These are phyloP conservation scores for Erucastrum elatum DNA, from an alignment of 345 rosid genomes.

Conservation along the genomic window DNA sequence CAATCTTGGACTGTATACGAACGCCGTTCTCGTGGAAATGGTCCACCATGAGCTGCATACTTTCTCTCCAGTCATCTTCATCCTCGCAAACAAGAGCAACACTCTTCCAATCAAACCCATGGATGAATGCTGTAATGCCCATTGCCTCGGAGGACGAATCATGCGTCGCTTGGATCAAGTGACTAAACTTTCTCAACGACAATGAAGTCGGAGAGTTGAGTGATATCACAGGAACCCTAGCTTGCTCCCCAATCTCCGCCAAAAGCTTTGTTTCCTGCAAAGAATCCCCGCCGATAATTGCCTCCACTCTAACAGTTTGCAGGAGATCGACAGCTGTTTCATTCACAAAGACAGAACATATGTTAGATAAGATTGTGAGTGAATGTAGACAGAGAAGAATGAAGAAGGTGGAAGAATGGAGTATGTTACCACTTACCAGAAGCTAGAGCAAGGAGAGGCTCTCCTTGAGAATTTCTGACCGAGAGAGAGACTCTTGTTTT, in stretches of 20 bases:
- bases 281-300: neutral
- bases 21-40: too few relatives aligned
- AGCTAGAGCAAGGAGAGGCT: too few relatives aligned
- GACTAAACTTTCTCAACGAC: neutral
- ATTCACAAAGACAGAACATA: too few relatives aligned
- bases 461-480: too few relatives aligned
- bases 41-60: too few relatives aligned
- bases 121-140: neutral
- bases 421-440: conserved; percentile 25
- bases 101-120: neutral
- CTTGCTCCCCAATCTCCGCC: neutral
- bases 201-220: neutral
- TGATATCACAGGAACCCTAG: neutral
- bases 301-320: neutral
- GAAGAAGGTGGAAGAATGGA: neutral
- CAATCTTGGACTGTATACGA: too few relatives aligned
- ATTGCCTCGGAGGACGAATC: neutral
- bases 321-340: neutral
- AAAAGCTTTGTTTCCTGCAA: neutral
- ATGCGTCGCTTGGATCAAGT: neutral
- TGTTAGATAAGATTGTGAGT: neutral
- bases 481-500: too few relatives aligned
- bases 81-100: neutral
- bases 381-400: neutral
- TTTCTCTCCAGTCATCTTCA: neutral